A percentile compares a stretch with the other conserved stretches of the same genome.
These are phyloP conservation scores for Coffea humblotiana DNA, from an alignment of 305 asterid genomes.

Conservation along the genomic window DNA sequence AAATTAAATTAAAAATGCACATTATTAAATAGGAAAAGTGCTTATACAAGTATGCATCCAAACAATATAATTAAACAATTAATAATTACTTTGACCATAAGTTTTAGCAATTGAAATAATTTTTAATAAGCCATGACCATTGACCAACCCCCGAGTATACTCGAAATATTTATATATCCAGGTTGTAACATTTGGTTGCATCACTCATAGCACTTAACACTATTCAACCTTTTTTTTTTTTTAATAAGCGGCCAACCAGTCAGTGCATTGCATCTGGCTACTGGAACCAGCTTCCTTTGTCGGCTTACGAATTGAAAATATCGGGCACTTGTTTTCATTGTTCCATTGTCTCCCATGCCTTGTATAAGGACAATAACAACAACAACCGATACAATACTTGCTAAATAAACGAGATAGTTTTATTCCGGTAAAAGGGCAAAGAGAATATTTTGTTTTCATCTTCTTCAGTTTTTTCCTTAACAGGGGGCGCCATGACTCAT, in stretches of 20 bases:
- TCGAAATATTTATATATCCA: neutral
- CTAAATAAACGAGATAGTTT: neutral
- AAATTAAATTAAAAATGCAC: too few species aligned
- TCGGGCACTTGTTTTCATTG: neutral
- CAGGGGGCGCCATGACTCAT: neutral
- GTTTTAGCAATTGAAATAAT: too few species aligned
- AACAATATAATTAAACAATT: too few species aligned
- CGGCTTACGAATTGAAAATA: neutral
- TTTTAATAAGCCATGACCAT: too few species aligned
- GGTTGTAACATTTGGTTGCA: neutral
- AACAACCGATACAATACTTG: too few species aligned
- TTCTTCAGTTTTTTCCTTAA: neutral
- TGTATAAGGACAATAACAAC: neutral
- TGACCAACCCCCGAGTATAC: neutral
- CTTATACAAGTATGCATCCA: too few species aligned
- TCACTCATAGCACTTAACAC: neutral
- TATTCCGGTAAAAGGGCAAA: neutral
- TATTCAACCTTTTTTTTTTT: neutral
- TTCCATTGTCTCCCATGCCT: neutral
- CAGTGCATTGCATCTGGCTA: conserved; percentile 21
- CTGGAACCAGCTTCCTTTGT: conserved; percentile 3
- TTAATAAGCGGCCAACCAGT: neutral
- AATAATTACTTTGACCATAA: too few species aligned
- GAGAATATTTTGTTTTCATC: neutral
- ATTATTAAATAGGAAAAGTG: too few species aligned